Conservation (phyloP, 192 early-diverging fungal species). For the Haplosporangium gracile region DNA sequence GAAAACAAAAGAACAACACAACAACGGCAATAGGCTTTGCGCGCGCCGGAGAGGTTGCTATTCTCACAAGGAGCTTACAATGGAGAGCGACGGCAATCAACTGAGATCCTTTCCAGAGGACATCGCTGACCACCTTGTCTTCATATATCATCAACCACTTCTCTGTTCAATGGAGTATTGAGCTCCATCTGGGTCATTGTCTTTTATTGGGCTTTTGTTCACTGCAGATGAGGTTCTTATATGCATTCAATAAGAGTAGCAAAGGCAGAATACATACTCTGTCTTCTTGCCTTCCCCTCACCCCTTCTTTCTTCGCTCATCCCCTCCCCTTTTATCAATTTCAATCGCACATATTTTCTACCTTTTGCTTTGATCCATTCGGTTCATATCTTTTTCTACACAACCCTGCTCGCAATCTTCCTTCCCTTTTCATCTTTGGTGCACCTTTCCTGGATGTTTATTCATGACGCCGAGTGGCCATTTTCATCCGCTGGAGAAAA, state of each 20-base stretch:
- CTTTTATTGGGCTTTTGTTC: neutral
- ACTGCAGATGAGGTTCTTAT: no score
- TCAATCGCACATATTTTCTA: neutral
- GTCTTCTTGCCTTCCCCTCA: neutral
- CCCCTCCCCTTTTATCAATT: neutral
- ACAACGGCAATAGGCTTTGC: neutral
- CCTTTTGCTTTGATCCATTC: neutral
- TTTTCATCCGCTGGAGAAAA: neutral
- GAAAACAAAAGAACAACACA: no score
- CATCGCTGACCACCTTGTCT: neutral
- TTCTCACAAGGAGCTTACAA: neutral
- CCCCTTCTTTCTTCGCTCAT: neutral
- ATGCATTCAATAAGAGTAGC: no score
- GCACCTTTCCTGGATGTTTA: neutral
- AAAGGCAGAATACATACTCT: no score
- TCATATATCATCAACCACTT: conserved; percentile 1
- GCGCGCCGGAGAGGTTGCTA: neutral
- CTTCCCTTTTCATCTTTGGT: neutral
- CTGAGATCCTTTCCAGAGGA: neutral
- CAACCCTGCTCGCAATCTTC: neutral
- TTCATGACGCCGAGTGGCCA: no score
- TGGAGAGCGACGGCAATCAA: neutral
- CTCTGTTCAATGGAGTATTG: neutral
- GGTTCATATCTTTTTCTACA: neutral
- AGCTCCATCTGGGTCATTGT: neutral